Percentiles rank a stretch among this genome's conserved stretches.
Evolutionary conservation across 1,139 yeast genomes (phyloP).

Genomic region (Entelexis paramagnoliae): DNA sequence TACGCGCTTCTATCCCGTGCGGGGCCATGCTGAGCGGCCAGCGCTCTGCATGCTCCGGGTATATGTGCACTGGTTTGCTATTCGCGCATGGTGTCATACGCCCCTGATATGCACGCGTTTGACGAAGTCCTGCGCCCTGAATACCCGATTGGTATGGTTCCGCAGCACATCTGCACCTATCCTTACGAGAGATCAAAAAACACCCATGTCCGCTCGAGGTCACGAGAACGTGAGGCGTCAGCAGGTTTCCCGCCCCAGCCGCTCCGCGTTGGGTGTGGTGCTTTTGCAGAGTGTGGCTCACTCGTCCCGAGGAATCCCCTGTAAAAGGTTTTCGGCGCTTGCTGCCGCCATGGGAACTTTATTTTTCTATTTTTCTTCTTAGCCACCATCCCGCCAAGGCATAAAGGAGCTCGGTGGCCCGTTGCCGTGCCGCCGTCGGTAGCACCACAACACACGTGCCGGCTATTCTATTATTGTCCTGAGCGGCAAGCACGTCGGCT

Average conservation of each 20-base stretch:
- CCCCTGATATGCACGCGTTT: not conserved
- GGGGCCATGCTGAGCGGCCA: too few species aligned
- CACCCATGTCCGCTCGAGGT: not conserved
- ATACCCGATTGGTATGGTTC: slow-evolving; percentile 1
- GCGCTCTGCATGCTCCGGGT: not conserved
- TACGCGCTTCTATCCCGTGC: too few species aligned
- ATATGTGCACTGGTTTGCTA: not conserved
- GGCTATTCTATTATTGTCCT: not conserved
- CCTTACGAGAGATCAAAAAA: not conserved
- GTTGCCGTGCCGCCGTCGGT: not conserved
- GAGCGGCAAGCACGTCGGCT: not conserved
- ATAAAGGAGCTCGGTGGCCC: too few species aligned
- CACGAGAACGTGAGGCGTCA: not conserved
- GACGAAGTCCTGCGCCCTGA: not conserved
- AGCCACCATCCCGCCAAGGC: too few species aligned
- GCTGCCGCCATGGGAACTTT: not conserved
- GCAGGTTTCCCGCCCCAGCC: not conserved
- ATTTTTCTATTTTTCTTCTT: too few species aligned
- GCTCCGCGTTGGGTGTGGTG: not conserved
- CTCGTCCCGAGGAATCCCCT: not conserved
- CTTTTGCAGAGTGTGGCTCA: not conserved
- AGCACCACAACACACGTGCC: not conserved
- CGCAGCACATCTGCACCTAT: not conserved
- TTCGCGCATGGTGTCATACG: not conserved
- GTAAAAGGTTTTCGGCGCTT: not conserved